Percentiles rank a stretch among this genome's conserved stretches.
phyloP scores from a whole-genome alignment of 345 rosid genomes.

The sweet orange (Citrus sinensis) region DNA sequence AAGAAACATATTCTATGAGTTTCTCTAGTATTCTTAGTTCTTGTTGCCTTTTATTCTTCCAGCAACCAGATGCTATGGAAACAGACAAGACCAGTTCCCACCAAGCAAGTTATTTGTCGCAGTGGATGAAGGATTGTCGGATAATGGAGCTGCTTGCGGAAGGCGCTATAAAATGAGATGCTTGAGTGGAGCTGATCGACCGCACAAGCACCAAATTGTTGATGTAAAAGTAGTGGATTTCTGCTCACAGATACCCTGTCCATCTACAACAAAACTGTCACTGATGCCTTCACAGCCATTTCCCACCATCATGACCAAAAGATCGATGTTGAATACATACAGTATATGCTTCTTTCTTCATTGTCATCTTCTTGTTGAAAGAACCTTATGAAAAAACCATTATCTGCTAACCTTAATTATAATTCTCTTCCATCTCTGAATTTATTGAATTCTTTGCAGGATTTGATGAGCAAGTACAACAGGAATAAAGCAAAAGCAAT shows the following conservation, averaged over 20 bases:
- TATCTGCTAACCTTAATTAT: neutral
- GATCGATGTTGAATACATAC: slow-evolving; percentile 35
- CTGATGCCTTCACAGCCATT: slow-evolving; percentile 25
- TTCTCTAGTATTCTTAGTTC: neutral
- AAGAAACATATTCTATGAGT: neutral
- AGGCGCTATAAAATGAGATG: slow-evolving; percentile 30
- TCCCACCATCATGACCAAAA: slow-evolving; percentile 13
- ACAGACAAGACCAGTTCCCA: slow-evolving; percentile 26
- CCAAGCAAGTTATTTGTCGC: slow-evolving; percentile 25
- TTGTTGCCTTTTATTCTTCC: neutral
- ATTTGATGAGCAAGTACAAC: neutral
- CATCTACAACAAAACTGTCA: slow-evolving; percentile 24
- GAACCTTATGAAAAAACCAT: neutral
- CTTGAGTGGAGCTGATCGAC: slow-evolving; percentile 23
- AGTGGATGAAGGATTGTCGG: slow-evolving; percentile 35
- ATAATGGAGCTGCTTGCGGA: slow-evolving; percentile 33
- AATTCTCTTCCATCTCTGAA: neutral
- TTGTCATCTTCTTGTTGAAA: neutral
- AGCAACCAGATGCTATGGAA: slow-evolving; percentile 23
- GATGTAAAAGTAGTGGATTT: slow-evolving; percentile 37
- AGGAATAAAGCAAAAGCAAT: neutral
- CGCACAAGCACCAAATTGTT: slow-evolving; percentile 16
- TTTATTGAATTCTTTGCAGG: neutral
- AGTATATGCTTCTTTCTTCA: slow-evolving; percentile 14
- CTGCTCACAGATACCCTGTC: slow-evolving; percentile 29